phyloP scores from a whole-genome alignment of 1,284 basidiomycete genomes.

The Ustilago cynodontis region DNA sequence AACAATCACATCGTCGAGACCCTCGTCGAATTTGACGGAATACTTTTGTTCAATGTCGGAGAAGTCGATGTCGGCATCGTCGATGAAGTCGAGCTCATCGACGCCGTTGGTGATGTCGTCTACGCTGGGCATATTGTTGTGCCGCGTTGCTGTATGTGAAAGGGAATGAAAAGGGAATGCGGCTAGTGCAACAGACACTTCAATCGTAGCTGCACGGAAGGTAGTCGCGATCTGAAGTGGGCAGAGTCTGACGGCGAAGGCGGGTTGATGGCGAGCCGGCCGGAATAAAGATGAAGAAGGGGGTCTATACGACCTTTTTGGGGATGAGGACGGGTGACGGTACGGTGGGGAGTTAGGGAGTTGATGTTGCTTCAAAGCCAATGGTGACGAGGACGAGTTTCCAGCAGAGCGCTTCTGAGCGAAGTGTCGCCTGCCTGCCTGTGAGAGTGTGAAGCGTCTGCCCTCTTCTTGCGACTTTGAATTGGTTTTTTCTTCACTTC shows the following conservation, averaged over 20 bases:
- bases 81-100: constrained; percentile 48
- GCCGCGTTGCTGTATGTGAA: neutral
- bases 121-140: constrained; percentile 43
- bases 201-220: constrained; percentile 16
- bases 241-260: constrained; percentile 26
- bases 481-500: constrained; percentile 11
- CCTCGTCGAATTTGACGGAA: constrained; percentile 68
- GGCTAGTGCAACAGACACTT: constrained; percentile 11
- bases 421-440: constrained; percentile 5
- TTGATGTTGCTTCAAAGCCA: neutral
- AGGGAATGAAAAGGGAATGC: neutral
- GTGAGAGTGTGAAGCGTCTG: neutral
- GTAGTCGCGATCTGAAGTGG: neutral
- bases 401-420: constrained; percentile 2
- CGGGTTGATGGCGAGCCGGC: constrained; percentile 16
- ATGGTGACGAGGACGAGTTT: constrained; percentile 4
- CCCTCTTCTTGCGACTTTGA: neutral
- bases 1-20: constrained; percentile 71
- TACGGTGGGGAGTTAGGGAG: neutral
- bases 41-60: constrained; percentile 94
- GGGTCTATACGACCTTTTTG: constrained; percentile 51
- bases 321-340: neutral
- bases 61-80: constrained; percentile 83
- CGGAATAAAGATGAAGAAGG: constrained; percentile 10
- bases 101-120: constrained; percentile 58